Evolutionary conservation across 345 rosid species (phyloP).

Genomic region (Turnera subulata): DNA sequence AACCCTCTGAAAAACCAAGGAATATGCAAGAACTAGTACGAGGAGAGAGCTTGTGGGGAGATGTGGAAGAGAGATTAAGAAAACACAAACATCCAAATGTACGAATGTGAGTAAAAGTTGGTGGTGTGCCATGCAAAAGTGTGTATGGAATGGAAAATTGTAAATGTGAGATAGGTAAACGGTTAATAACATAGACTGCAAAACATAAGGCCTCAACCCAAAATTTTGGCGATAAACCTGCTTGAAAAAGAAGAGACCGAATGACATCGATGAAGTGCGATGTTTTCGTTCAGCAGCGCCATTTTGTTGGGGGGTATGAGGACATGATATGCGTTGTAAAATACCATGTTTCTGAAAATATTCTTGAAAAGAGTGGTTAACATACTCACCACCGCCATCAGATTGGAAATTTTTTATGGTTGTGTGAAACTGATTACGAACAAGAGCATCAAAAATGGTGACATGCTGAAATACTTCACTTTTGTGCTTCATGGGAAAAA

Average conservation of each 20-base stretch:
- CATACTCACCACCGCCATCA: background rate
- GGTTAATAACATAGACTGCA: background rate
- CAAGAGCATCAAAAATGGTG: background rate
- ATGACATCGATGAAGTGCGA: background rate
- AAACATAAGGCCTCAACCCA: background rate
- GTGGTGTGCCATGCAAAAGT: background rate
- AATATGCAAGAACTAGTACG: background rate
- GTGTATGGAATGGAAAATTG: background rate
- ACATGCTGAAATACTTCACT: background rate
- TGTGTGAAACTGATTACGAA: background rate
- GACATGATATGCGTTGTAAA: background rate
- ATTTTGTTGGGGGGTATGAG: slow-evolving; percentile 1
- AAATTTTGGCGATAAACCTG: background rate
- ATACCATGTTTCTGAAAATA: background rate
- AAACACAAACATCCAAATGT: background rate
- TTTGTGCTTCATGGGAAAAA: background rate
- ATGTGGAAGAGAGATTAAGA: background rate
- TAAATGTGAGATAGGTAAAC: background rate
- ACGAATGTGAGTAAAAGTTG: background rate
- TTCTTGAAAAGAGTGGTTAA: background rate
- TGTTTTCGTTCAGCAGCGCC: slow-evolving; percentile 1
- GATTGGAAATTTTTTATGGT: background rate
- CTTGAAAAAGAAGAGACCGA: background rate
- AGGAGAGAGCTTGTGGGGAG: background rate
- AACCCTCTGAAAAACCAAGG: background rate